A percentile compares a stretch with the other conserved stretches of the same genome.
Evolutionary conservation across 306 rosid genomes (phyloP).

Genomic region (Gynostemma pentaphyllum): DNA sequence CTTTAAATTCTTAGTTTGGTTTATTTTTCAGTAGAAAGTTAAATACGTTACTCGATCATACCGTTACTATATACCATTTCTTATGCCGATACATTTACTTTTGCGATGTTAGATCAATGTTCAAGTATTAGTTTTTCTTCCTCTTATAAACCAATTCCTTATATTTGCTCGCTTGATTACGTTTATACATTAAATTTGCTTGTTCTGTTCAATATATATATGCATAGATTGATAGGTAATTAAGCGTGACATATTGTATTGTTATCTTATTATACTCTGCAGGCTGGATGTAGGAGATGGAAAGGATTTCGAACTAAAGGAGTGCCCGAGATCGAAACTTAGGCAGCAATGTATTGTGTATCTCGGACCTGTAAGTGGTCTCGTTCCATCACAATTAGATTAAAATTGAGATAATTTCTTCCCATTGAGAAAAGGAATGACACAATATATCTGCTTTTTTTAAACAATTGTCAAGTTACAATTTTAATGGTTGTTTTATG

Average conservation of each 20-base stretch:
- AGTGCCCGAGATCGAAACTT: conserved; percentile 55
- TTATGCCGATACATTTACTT: neutral
- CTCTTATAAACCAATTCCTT: too few species aligned
- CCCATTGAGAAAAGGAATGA: neutral
- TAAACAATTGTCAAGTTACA: neutral
- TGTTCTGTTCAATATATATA: neutral
- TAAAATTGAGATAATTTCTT: neutral
- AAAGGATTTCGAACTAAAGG: conserved; percentile 48
- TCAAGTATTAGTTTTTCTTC: too few species aligned
- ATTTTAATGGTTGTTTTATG: neutral
- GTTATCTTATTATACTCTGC: neutral
- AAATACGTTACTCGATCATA: neutral
- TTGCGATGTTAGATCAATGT: neutral
- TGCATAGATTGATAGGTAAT: neutral
- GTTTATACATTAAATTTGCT: too few species aligned
- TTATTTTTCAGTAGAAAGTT: neutral
- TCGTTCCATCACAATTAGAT: neutral
- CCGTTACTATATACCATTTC: neutral
- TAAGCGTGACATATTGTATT: neutral
- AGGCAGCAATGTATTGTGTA: conserved; percentile 70
- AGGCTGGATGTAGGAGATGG: conserved; percentile 93
- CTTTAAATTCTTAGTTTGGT: neutral
- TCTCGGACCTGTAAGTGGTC: conserved; percentile 79
- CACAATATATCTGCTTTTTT: neutral
- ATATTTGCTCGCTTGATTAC: too few species aligned